Percentiles rank a stretch among this genome's conserved stretches.
Evolutionary conservation across 176 grass and related monocot species (phyloP).

Genomic region (Saccharum spontaneum): DNA sequence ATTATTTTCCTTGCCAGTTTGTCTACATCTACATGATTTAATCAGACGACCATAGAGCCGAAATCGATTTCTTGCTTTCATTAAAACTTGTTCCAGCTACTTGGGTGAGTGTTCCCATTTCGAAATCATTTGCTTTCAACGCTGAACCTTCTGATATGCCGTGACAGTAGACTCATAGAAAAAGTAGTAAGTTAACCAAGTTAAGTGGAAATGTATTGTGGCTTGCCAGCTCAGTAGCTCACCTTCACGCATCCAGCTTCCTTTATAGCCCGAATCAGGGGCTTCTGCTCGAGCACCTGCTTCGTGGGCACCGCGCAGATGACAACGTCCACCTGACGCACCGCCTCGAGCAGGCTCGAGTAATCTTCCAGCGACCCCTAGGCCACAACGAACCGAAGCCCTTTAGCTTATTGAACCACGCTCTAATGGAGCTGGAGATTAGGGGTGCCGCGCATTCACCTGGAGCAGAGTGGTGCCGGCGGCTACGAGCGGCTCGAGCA

Average conservation of each 20-base stretch:
- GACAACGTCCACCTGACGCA: slow-evolving; percentile 75
- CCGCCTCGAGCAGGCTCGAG: slow-evolving; percentile 62
- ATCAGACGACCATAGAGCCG: background rate
- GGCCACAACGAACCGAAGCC: background rate
- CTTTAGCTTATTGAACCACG: background rate
- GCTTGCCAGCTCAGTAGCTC: slow-evolving; percentile 17
- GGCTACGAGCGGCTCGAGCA: slow-evolving; percentile 49
- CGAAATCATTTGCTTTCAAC: background rate
- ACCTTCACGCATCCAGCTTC: slow-evolving; percentile 87
- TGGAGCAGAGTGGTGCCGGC: slow-evolving; percentile 64
- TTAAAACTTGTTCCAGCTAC: background rate
- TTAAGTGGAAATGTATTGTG: background rate
- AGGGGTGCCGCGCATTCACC: slow-evolving; percentile 31
- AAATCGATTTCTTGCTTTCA: background rate
- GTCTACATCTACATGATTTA: background rate
- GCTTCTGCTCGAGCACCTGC: slow-evolving; percentile 67
- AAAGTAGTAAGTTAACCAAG: background rate
- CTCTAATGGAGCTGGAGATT: background rate
- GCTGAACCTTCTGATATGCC: background rate
- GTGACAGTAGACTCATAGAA: background rate
- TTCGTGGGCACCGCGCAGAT: slow-evolving; percentile 81
- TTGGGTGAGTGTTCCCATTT: background rate
- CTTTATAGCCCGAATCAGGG: slow-evolving; percentile 79
- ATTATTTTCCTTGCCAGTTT: background rate
- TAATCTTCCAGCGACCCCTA: slow-evolving; percentile 82